Evolutionary conservation across 2,329 filamentous ascomycete genomes (phyloP).

Genomic region (Elsinoe ampelina): DNA sequence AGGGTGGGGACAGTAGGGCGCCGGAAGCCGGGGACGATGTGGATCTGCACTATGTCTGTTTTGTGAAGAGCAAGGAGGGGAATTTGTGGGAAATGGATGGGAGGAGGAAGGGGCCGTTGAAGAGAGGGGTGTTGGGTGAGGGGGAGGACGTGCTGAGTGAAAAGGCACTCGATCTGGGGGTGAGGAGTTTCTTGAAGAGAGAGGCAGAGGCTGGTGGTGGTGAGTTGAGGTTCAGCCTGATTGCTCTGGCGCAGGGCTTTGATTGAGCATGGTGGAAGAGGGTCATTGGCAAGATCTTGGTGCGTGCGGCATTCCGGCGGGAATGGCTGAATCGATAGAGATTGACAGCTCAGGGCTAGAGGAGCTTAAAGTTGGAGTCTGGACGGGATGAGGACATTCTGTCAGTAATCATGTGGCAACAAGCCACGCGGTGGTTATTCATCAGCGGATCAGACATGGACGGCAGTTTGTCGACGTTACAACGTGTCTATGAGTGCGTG

Average conservation of each 20-base stretch:
- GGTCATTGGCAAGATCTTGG: background rate
- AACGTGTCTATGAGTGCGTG: background rate
- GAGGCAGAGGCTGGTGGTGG: constrained; percentile 47
- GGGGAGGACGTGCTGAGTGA: constrained; percentile 51
- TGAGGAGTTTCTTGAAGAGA: constrained; percentile 49
- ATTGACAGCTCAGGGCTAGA: background rate
- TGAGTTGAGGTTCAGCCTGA: constrained; percentile 54
- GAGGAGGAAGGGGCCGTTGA: constrained; percentile 59
- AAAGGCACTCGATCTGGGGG: constrained; percentile 63
- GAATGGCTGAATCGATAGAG: background rate
- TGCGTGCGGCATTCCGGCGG: background rate
- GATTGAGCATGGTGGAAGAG: constrained; percentile 32
- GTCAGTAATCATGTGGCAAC: background rate
- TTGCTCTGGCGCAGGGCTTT: constrained; percentile 49
- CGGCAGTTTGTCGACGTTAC: background rate
- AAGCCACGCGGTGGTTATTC: background rate
- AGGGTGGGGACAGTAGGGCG: constrained; percentile 65
- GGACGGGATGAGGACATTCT: background rate
- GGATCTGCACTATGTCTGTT: constrained; percentile 95
- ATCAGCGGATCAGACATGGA: background rate
- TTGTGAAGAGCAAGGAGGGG: constrained; percentile 68
- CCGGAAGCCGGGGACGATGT: constrained; percentile 70
- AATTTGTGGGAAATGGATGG: constrained; percentile 75
- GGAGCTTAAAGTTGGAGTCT: background rate
- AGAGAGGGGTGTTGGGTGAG: constrained; percentile 41